A percentile compares a stretch with the other conserved stretches of the same genome.
These are phyloP conservation scores for Fragaria nilgerrensis DNA, from an alignment of 306 rosid species.

Conservation along the genomic window DNA sequence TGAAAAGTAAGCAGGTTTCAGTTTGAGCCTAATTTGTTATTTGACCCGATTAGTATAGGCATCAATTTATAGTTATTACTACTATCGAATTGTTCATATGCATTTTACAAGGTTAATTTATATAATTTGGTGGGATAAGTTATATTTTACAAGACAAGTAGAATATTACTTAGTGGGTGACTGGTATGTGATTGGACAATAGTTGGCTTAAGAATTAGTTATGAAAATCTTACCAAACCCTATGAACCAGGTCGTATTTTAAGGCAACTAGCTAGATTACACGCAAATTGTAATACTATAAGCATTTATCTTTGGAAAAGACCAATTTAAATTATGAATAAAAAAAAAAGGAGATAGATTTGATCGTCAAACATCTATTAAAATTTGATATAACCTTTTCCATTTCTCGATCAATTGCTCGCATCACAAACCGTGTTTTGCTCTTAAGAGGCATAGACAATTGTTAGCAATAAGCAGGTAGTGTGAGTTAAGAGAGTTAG, in stretches of 20 bases:
- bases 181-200: not conserved
- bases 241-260: not conserved
- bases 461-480: too few species aligned
- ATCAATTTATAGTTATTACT: too few species aligned
- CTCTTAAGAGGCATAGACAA: not conserved
- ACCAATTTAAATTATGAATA: not conserved
- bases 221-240: not conserved
- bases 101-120: too few species aligned
- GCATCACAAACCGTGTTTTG: not conserved
- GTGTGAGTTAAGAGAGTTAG: not conserved
- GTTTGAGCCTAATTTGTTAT: too few species aligned
- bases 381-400: not conserved
- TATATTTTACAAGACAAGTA: too few species aligned
- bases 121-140: too few species aligned
- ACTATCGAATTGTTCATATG: too few species aligned
- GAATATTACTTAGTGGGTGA: not conserved
- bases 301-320: not conserved
- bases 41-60: too few species aligned
- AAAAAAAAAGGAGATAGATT: not conserved
- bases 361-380: not conserved
- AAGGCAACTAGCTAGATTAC: not conserved
- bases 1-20: not conserved
- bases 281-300: not conserved
- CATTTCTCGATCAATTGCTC: not conserved
- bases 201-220: not conserved